Percentiles rank a stretch among this genome's conserved stretches.
Conservation (phyloP, 208 protist genomes). For the Trypanosoma caninum region DNA sequence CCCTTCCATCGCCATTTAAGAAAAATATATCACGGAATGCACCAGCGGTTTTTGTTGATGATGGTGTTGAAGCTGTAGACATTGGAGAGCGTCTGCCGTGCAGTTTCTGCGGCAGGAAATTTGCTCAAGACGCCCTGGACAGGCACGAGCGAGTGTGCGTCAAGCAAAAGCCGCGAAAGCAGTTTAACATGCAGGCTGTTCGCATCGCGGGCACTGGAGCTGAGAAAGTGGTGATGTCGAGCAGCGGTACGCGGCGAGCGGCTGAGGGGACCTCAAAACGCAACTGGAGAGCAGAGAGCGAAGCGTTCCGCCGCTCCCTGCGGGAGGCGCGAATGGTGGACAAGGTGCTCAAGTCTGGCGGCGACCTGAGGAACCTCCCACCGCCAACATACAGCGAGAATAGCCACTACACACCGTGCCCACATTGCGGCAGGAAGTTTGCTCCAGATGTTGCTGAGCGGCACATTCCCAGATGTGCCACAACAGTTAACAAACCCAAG, state of each 20-base stretch:
- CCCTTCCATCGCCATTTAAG: too few species aligned
- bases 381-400: constrained; percentile 87
- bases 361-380: constrained; percentile 66
- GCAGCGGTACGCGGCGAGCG: neutral
- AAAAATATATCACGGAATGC: too few species aligned
- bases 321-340: constrained; percentile 74
- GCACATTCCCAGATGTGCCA: constrained; percentile 86
- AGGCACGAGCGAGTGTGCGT: constrained; percentile 73
- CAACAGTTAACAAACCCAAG: constrained; percentile 78
- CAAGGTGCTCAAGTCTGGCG: constrained; percentile 71
- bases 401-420: constrained; percentile 80
- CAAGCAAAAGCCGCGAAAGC: constrained; percentile 48
- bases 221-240: constrained; percentile 1
- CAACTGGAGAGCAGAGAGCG: constrained; percentile 83
- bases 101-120: constrained; percentile 69
- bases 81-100: constrained; percentile 43
- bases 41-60: neutral
- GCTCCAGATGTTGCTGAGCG: constrained; percentile 71
- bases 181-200: constrained; percentile 75
- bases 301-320: constrained; percentile 74
- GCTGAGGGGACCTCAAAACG: constrained; percentile 38
- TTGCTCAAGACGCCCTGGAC: constrained; percentile 58
- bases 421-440: constrained; percentile 86
- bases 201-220: constrained; percentile 39
- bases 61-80: constrained; percentile 15